These are phyloP conservation scores for Penicillium griseofulvum DNA, from an alignment of 2,329 filamentous ascomycete species.

Conservation along the genomic window DNA sequence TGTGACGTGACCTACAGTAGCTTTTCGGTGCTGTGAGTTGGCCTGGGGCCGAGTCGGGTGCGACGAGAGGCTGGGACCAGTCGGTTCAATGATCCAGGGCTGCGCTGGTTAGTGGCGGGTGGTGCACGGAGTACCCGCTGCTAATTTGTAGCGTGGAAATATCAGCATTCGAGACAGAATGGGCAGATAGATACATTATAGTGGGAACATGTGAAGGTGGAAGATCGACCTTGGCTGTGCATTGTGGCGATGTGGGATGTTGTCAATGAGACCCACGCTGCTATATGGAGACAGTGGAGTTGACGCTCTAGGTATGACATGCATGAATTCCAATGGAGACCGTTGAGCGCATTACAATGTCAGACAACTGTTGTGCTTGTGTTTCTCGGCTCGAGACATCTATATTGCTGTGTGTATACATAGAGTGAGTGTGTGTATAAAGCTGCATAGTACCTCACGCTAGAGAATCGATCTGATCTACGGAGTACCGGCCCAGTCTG, in stretches of 20 bases:
- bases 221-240: slow-evolving; percentile 5
- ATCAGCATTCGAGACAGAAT: background rate
- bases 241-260: slow-evolving; percentile 7
- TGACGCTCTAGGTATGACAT: slow-evolving; percentile 20
- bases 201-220: background rate
- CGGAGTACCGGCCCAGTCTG: slow-evolving; percentile 8
- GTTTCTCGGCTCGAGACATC: slow-evolving; percentile 4
- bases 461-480: slow-evolving; percentile 9
- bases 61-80: slow-evolving; percentile 17
- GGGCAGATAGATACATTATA: background rate
- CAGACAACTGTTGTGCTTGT: slow-evolving; percentile 8
- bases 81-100: slow-evolving; percentile 15
- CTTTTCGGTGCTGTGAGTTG: slow-evolving; percentile 4
- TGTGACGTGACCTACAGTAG: background rate
- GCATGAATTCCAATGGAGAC: slow-evolving; percentile 16
- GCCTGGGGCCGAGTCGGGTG: slow-evolving; percentile 20
- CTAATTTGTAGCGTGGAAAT: background rate
- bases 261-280: background rate
- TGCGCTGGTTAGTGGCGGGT: slow-evolving; percentile 10
- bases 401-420: background rate
- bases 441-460: slow-evolving; percentile 5
- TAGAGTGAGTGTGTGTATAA: background rate
- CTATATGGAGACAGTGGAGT: slow-evolving; percentile 4
- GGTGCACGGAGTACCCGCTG: background rate
- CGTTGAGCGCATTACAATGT: slow-evolving; percentile 9